A percentile compares a stretch with the other conserved stretches of the same genome.
phyloP scores from a whole-genome alignment of 805 yeast genomes.

The Metschnikowia shivogae region DNA sequence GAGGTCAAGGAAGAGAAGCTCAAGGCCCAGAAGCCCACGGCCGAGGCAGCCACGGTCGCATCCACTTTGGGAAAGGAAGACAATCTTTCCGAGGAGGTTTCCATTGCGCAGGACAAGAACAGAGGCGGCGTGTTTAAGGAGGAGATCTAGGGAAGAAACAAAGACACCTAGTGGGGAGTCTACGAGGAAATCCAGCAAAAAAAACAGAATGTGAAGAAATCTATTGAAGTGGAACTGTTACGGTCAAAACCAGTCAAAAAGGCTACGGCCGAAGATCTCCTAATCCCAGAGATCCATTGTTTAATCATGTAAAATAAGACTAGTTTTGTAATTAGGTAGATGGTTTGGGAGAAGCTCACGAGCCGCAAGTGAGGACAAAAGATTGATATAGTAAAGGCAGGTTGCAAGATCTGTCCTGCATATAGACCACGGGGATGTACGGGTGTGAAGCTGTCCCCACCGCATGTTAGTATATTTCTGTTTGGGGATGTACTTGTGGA shows the following conservation, averaged over 20 bases:
- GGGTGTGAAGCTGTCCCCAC: too few relatives aligned
- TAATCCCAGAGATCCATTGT: slow-evolving; percentile 2
- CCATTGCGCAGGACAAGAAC: slow-evolving; percentile 24
- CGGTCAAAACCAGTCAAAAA: not conserved
- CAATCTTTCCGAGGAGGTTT: slow-evolving; percentile 23
- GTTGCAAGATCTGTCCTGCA: too few relatives aligned
- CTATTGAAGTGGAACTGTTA: too few relatives aligned
- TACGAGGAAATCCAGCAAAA: too few relatives aligned
- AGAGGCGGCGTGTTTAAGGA: slow-evolving; percentile 40
- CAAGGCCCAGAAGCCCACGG: slow-evolving; percentile 10
- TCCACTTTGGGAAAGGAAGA: slow-evolving; percentile 5
- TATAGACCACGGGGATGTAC: too few relatives aligned
- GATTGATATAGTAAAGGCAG: too few relatives aligned
- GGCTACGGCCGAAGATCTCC: not conserved
- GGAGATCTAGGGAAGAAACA: slow-evolving; percentile 25
- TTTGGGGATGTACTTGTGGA: too few relatives aligned
- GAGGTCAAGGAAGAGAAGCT: slow-evolving; percentile 3
- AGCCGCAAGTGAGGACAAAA: too few relatives aligned
- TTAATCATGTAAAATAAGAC: not conserved
- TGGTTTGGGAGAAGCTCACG: too few relatives aligned
- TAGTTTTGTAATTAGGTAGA: too few relatives aligned
- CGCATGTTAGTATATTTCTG: too few relatives aligned
- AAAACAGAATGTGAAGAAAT: not conserved
- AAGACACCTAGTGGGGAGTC: too few relatives aligned
- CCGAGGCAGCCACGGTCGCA: slow-evolving; percentile 7